Percentiles rank a stretch among this genome's conserved stretches.
phyloP scores from a whole-genome alignment of 2,329 filamentous ascomycete genomes.

The Seiridium cupressi region DNA sequence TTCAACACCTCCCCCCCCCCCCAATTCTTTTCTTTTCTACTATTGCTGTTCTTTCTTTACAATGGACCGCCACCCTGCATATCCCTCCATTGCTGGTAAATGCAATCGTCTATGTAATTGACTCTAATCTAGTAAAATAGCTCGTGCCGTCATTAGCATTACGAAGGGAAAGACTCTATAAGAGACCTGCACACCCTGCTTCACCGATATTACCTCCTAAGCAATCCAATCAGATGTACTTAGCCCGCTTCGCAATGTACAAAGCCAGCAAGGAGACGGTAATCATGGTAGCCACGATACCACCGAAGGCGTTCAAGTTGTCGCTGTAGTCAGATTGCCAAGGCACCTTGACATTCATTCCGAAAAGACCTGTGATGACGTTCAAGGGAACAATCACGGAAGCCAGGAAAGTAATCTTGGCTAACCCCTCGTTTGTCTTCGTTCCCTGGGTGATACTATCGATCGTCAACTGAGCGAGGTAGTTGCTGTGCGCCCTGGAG shows the following conservation, averaged over 20 bases:
- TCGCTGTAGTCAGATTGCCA: conserved; percentile 41
- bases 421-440: conserved; percentile 81
- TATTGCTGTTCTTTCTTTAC: too few relatives aligned
- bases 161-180: background rate
- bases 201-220: background rate
- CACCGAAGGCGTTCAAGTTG: conserved; percentile 56
- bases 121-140: too few relatives aligned
- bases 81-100: too few relatives aligned
- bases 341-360: conserved; percentile 82
- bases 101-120: too few relatives aligned
- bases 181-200: background rate
- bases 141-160: background rate
- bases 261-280: conserved; percentile 50
- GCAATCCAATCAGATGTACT: conserved; percentile 38
- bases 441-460: conserved; percentile 89
- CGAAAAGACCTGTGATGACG: conserved; percentile 81
- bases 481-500: conserved; percentile 90
- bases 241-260: conserved; percentile 39
- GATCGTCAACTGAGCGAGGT: conserved; percentile 90
- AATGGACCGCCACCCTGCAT: too few relatives aligned
- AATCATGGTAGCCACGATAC: conserved; percentile 56
- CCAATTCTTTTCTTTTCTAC: too few relatives aligned
- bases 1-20: too few relatives aligned
- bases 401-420: conserved; percentile 91
- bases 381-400: conserved; percentile 97